Percentiles rank a stretch among this genome's conserved stretches.
Evolutionary conservation across 768 basidiomycete genomes (phyloP).

Genomic region (Inosperma sp.): DNA sequence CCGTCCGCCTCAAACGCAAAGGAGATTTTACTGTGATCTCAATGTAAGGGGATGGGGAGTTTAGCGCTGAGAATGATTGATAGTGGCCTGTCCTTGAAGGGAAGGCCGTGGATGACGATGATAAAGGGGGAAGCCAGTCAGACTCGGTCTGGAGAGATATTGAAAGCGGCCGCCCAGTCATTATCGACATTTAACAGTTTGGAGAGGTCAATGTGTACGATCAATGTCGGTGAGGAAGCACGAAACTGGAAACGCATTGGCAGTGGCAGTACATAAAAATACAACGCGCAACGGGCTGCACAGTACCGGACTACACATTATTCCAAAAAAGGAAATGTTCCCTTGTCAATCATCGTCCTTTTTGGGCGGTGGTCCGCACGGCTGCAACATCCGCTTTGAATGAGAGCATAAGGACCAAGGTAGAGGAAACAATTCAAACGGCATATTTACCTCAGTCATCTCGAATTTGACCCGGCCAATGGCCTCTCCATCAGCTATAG

Average conservation of each 20-base stretch:
- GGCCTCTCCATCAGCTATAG: constrained; percentile 93
- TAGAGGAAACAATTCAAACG: constrained; percentile 7
- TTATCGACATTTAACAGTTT: background rate
- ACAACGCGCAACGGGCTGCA: too few species aligned
- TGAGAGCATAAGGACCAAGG: constrained; percentile 10
- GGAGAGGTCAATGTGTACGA: background rate
- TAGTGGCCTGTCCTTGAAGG: constrained; percentile 28
- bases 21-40: constrained; percentile 10
- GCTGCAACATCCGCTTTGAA: constrained; percentile 84
- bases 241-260: background rate
- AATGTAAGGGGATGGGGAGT: constrained; percentile 23
- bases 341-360: constrained; percentile 71
- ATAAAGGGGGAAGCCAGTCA: background rate
- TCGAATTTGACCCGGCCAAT: constrained; percentile 87
- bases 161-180: constrained; percentile 4
- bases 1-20: constrained; percentile 24
- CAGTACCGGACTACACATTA: constrained; percentile 1
- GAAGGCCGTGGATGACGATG: background rate
- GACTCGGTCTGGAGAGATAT: background rate
- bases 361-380: constrained; percentile 85
- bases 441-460: constrained; percentile 76
- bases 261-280: too few species aligned
- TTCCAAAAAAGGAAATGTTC: constrained; percentile 6
- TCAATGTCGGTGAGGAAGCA: background rate
- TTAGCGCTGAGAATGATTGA: constrained; percentile 37